phyloP scores from a whole-genome alignment of 192 early-diverging fungal genomes.

The Rhizophagus prolifer region DNA sequence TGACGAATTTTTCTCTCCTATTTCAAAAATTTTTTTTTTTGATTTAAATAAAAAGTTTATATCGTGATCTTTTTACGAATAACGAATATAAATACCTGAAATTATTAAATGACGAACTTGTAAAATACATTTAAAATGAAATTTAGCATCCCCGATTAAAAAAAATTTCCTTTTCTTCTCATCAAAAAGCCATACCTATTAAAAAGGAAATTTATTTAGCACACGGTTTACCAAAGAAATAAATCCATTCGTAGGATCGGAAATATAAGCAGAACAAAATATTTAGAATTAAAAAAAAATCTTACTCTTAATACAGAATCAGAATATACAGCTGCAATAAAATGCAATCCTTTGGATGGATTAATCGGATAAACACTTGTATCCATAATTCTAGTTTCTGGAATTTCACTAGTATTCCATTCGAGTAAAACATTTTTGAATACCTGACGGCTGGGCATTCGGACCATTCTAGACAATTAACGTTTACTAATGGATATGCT shows the following conservation, averaged over 20 bases:
- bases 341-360: slow-evolving; percentile 37
- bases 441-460: slow-evolving; percentile 46
- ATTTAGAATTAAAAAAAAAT: neutral
- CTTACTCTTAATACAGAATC: slow-evolving; percentile 61
- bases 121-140: slow-evolving; percentile 66
- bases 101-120: slow-evolving; percentile 51
- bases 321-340: slow-evolving; percentile 72
- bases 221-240: no score
- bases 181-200: slow-evolving; percentile 61
- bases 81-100: slow-evolving; percentile 21
- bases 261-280: neutral
- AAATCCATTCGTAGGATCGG: no score
- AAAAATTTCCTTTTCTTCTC: slow-evolving; percentile 49
- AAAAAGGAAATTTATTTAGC: neutral
- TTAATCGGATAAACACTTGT: slow-evolving; percentile 46
- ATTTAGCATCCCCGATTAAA: slow-evolving; percentile 46
- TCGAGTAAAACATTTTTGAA: no score
- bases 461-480: slow-evolving; percentile 51
- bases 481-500: slow-evolving; percentile 17
- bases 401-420: slow-evolving; percentile 40
- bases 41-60: neutral
- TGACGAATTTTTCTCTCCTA: slow-evolving; percentile 17
- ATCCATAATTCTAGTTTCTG: slow-evolving; percentile 80
- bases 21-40: neutral
- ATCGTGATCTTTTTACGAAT: no score